Evolutionary conservation across 2,329 filamentous ascomycete genomes (phyloP).

Genomic region (Pseudogymnoascus sp.): DNA sequence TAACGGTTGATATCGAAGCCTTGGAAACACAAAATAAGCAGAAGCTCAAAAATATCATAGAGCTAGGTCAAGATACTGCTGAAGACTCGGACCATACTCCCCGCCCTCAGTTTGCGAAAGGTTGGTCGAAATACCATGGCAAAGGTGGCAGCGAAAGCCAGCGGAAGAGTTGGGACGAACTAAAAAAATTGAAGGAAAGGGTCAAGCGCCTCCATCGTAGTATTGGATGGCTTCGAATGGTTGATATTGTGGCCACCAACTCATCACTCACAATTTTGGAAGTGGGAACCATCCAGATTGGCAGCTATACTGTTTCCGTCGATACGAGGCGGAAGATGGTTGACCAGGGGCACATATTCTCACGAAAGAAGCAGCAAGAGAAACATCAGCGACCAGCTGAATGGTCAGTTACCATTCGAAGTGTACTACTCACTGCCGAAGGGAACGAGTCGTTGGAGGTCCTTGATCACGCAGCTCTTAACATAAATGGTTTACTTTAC

Average conservation of each 20-base stretch:
- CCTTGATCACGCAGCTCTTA: conserved; percentile 77
- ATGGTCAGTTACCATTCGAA: conserved; percentile 82
- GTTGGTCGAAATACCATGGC: conserved; percentile 9
- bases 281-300: conserved; percentile 77
- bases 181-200: conserved; percentile 72
- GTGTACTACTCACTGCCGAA: conserved; percentile 79
- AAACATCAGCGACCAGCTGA: conserved; percentile 69
- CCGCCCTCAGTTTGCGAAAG: conserved; percentile 10
- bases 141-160: conserved; percentile 27
- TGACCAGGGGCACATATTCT: conserved; percentile 80
- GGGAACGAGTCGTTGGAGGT: conserved; percentile 79
- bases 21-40: conserved; percentile 43
- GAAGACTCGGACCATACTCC: conserved; percentile 21
- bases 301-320: conserved; percentile 74
- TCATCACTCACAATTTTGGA: conserved; percentile 68
- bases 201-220: conserved; percentile 80
- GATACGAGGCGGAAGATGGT: conserved; percentile 89
- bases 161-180: conserved; percentile 63
- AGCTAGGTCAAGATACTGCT: conserved; percentile 16
- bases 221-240: conserved; percentile 79
- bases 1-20: conserved; percentile 70
- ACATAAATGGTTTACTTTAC: conserved; percentile 84
- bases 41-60: conserved; percentile 24
- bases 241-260: conserved; percentile 79
- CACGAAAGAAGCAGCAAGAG: conserved; percentile 60